Base-by-base conservation (phyloP, 2,329 filamentous ascomycete genomes). In the Parastagonospora avenae region DNA sequence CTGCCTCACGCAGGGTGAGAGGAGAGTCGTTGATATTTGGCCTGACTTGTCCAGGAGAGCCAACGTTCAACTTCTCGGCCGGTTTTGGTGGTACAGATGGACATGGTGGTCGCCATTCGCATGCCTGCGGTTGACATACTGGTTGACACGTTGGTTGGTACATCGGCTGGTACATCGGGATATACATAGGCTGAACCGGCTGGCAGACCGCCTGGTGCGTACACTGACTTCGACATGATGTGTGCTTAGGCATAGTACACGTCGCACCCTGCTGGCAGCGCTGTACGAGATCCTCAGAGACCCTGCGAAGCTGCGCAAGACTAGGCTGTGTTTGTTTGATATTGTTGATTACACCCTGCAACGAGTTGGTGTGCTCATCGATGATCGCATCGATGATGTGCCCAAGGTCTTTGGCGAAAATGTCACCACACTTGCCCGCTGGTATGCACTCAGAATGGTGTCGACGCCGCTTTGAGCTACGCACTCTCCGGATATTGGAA, bases 301-400 rank as follows among this genome's bases (percentile, higher is more conserved):
- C 36, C 15, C 46, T 55, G 19, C 54, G 54, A 40, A 63, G 50
- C 14, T 62, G 56, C n/a, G 46, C 19, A 36, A 63, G 50, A 40
- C 46, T 52, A 11, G 60, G 59, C 31, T 59, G 60, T 14, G 58
- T 63, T n/a, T 46, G 52, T 15, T 66, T 61, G 28, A 75, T 64
- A 45, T 76, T 74, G 50, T 69, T 64, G 51, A 79, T 74, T 3
- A 78, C 69, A 36, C 60, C 57, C 48, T 75, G 66, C 8, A 79
- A 57, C 5, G 68, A 67, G 11, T 62, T 72, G 2, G 69, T 57
- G 48, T 77, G 75, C 52, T 77, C 76, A 29, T 72, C 59, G 12
- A 78, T 70, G 19, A 77, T 73, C 6, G 65, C 63, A 46, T 78
- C 74, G 32, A 78, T 73, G 40, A 72, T 64, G 7, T 68, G 52